Percentiles rank a stretch among this genome's conserved stretches.
Evolutionary conservation across 106 monocot species (phyloP).

Genomic region (Platanthera guangdongensis): DNA sequence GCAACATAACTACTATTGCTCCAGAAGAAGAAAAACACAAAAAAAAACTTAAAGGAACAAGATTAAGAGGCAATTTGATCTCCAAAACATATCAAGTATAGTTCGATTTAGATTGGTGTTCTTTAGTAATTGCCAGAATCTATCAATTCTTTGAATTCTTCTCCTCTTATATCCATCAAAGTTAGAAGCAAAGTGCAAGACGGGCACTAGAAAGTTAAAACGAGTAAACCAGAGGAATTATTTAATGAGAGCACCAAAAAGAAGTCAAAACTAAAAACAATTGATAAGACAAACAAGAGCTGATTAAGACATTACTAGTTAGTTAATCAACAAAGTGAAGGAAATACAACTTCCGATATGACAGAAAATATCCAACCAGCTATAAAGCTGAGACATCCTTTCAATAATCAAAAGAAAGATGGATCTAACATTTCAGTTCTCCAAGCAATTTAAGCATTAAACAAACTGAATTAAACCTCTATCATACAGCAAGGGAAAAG

Average conservation of each 20-base stretch:
- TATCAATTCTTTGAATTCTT: no score
- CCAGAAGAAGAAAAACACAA: no score
- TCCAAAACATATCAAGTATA: no score
- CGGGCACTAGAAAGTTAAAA: no score
- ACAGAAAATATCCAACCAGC: neutral
- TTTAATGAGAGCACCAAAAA: neutral
- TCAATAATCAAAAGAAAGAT: neutral
- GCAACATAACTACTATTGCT: no score
- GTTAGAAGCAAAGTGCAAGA: no score
- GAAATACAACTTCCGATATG: neutral
- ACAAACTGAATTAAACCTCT: neutral
- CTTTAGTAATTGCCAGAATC: no score
- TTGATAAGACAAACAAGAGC: neutral
- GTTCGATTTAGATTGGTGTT: no score
- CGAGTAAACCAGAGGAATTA: neutral
- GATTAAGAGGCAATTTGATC: no score
- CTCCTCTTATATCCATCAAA: no score
- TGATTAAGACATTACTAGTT: neutral
- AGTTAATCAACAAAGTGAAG: neutral
- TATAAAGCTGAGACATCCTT: neutral
- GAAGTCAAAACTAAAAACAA: neutral
- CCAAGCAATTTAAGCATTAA: constrained; percentile 5
- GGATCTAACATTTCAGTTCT: neutral
- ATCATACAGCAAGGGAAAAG: neutral
- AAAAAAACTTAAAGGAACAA: no score